phyloP scores from a whole-genome alignment of 192 early-diverging fungal genomes.

The Geranomyces variabilis region DNA sequence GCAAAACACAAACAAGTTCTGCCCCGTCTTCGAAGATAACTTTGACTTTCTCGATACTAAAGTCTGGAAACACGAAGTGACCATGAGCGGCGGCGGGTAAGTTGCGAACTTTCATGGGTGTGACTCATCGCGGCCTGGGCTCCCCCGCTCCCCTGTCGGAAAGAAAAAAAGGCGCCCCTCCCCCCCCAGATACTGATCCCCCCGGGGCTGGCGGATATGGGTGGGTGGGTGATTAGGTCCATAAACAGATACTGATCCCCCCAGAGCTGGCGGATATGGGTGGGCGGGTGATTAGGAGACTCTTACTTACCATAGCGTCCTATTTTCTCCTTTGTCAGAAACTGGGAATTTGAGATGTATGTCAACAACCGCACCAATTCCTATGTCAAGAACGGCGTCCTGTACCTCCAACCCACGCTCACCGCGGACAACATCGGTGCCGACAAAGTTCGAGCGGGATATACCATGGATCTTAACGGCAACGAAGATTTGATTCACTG shows the following conservation, averaged over 20 bases:
- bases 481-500: constrained; percentile 18
- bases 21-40: constrained; percentile 32
- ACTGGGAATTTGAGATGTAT: constrained; percentile 40
- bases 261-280: too few relatives aligned
- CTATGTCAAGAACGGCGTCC: constrained; percentile 58
- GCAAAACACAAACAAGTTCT: constrained; percentile 29
- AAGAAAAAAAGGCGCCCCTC: too few relatives aligned
- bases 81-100: constrained; percentile 36
- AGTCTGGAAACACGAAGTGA: constrained; percentile 37
- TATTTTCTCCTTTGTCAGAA: not conserved
- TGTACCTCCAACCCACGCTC: constrained; percentile 65
- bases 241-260: too few relatives aligned
- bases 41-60: constrained; percentile 27
- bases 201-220: too few relatives aligned
- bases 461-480: constrained; percentile 35
- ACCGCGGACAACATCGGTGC: constrained; percentile 58
- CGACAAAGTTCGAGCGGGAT: constrained; percentile 40
- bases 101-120: not conserved
- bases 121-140: not conserved
- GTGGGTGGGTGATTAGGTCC: too few relatives aligned
- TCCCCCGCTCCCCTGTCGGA: too few relatives aligned
- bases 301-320: not conserved
- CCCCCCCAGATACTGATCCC: too few relatives aligned
- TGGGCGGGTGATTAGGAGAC: too few relatives aligned
- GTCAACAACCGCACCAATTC: constrained; percentile 52